Base-by-base conservation (phyloP, 148 eudicot genomes). In the Rhododendron williamsianum region DNA sequence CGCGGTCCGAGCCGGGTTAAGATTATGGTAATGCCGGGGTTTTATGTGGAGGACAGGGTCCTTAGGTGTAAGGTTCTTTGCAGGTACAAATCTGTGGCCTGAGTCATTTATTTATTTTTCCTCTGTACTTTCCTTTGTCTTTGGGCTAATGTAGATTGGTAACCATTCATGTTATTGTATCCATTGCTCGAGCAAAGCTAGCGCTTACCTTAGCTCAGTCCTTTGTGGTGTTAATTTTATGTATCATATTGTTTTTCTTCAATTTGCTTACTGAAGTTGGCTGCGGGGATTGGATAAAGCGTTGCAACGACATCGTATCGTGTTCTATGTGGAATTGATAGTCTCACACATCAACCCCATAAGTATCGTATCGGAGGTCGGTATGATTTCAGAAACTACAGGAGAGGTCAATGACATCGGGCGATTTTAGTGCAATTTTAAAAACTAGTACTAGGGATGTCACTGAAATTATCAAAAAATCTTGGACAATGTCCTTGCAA, bases 11-110 rank as follows among this genome's bases (percentile, higher is more conserved):
- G 92, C 76, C 82, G 92, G 65, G 98, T 97, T 35, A 95, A 97
- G 92, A 83, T 93, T n/a, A 94, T 95, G 99, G 98, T 95, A 6
- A 92, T 94, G 98, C 98, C 99, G 1, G 99, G 98, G 27, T 97
- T 97, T 89, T 95, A 97, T 91, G 94, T 97, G 46, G 90, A 90
- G 85, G 99, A 94, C 86, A 93, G 89, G 84, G 93, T 97, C 48
- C 88, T 95, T 78, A 95, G 91, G 85, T 95, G 99, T 86, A 95
- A 94, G 91, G 99, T 97, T 85, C 88, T 97, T 30, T 97, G 98
- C 89, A 93, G 98, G 92, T 94, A 94, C 71, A 94, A 94, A 86
- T 87, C 91, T 90, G 81, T 89, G 79, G 86, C 87, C 73, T 91
- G 41, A 49, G 27, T 46, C 12, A 6, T 15, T 63, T 71, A 30